Base-by-base conservation (phyloP, 2,329 filamentous ascomycete genomes). In the Fusarium sp. region DNA sequence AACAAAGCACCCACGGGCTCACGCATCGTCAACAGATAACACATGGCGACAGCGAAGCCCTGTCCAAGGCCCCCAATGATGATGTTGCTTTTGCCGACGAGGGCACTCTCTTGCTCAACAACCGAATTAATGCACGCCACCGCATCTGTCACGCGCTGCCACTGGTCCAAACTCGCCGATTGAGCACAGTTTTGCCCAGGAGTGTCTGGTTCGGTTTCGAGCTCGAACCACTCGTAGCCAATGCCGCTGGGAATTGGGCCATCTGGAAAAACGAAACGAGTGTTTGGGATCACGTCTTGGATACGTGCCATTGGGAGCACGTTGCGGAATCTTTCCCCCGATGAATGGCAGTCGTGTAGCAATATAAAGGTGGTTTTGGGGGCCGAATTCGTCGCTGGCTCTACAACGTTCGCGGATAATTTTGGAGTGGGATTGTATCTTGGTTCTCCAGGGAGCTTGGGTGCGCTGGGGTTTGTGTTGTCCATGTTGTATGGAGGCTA, bases 21-120 rank as follows among this genome's bases (percentile, higher is more conserved):
- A n/a, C 46, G 10, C n/a, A 31, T 47, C 31, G 38, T 38, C 19
- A 64, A 8, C 10, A 64, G 24, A 5, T 45, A 22, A 13, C 22
- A 24, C 36, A 65, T 24, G 8, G 31, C 47, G 10, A 59, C 24
- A 9, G 43, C 46, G 22, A 29, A 47, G 1, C 61, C 61, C 44
- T 48, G 29, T 4, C 53, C 47, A 22, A 61, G 4, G 19, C 57
- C 57, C 4, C 51, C 40, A 12, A 65, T 8, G 15, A 64, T 50
- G 9, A 65, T 25, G 3, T 51, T 62, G 5, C 42, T 11, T 25
- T 24, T 19, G 5, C 47, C 29, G 8, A 61, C 25, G 5, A 10
- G 4, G 6, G 11, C 5, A 3, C 36, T 36, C n/a, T 64, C 62
- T 5, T 25, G 13, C 15, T 42, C 29, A 12, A 61, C n/a, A 7